Percentiles rank a stretch among this genome's conserved stretches.
phyloP scores from a whole-genome alignment of 805 yeast species.

The Wickerhamiella sergipiensis region DNA sequence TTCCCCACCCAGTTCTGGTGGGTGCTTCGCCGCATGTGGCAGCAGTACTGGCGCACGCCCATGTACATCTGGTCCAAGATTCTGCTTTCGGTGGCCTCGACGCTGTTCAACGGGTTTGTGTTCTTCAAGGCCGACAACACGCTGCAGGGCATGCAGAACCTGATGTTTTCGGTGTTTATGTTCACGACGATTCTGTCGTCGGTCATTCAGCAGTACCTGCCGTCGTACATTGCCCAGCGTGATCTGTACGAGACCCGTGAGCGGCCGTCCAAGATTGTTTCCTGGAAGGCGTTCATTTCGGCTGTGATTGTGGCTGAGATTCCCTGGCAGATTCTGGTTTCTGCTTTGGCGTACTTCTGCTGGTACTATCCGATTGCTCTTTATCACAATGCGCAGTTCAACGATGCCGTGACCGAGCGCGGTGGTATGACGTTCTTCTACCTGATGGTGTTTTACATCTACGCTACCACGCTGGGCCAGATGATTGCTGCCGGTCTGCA shows the following conservation, averaged over 20 bases:
- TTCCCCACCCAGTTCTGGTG: constrained; percentile 32
- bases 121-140: constrained; percentile 45
- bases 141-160: constrained; percentile 42
- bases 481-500: constrained; percentile 46
- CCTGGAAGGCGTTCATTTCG: constrained; percentile 48
- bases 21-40: constrained; percentile 31
- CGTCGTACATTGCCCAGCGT: constrained; percentile 41
- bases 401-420: constrained; percentile 33
- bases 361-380: constrained; percentile 38
- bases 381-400: constrained; percentile 31
- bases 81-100: constrained; percentile 34
- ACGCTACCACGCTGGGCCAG: constrained; percentile 39
- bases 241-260: constrained; percentile 60
- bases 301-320: constrained; percentile 44
- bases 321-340: constrained; percentile 40
- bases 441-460: constrained; percentile 36
- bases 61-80: constrained; percentile 49
- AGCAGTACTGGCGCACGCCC: constrained; percentile 46
- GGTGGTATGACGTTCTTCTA: constrained; percentile 39
- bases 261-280: constrained; percentile 55
- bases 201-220: constrained; percentile 48
- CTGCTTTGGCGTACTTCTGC: constrained; percentile 40
- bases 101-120: constrained; percentile 59
- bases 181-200: constrained; percentile 46
- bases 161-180: constrained; percentile 47